Base-by-base conservation (phyloP, 2,329 filamentous ascomycete species). In the Epichloe gansuensis region DNA sequence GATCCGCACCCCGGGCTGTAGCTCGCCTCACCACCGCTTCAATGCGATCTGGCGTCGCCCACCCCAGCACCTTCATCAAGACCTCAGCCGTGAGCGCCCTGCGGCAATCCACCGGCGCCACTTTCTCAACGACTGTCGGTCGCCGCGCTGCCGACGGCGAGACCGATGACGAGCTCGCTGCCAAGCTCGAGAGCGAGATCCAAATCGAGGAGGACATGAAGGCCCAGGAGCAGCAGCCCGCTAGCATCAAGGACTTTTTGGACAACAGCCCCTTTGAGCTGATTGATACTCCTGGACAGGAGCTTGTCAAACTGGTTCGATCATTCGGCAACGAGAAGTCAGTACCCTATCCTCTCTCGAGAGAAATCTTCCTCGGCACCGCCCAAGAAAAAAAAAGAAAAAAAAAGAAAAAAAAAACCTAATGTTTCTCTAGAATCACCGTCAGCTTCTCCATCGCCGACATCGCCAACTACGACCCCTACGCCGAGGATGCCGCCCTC, bases 311-410 rank as follows among this genome's bases (percentile, higher is more conserved):
- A 63, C 77, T 98, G 59, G 85, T 82, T 55, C 85, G 90, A 64
- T 84, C 80, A 58, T 91, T 87, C 64, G 87, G 86, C 62, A 84
- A 95, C 57, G 93, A 98, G 75, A 88, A 84, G 89, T 93, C 71
- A 70, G 82, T 53, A 41, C 17, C 35, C 21, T 4, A 45, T 34
- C 11, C 3, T 15, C 13, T 15, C 1, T 9, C 6, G 4, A 17
- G 36, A 11, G 4, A 2, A 7, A 21, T 15, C 12, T 12, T 43
- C 21, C 11, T 44, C 3, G 12, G 25, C 23, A n/a, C n/a, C 5
- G 2, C 13, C 9, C 27, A 27, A 15, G 9, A 44, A 17, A 17
- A 9, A 17, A n/a, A 5, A 43, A 6, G 3, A 1, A 43, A 15
- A 12, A 13, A 15, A 27, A 4, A 3, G 11, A 21, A 45, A 21